Conservation (phyloP, 225 moss, liverwort and hornwort genomes). For the Bryoerythrophyllum caledonicum region DNA sequence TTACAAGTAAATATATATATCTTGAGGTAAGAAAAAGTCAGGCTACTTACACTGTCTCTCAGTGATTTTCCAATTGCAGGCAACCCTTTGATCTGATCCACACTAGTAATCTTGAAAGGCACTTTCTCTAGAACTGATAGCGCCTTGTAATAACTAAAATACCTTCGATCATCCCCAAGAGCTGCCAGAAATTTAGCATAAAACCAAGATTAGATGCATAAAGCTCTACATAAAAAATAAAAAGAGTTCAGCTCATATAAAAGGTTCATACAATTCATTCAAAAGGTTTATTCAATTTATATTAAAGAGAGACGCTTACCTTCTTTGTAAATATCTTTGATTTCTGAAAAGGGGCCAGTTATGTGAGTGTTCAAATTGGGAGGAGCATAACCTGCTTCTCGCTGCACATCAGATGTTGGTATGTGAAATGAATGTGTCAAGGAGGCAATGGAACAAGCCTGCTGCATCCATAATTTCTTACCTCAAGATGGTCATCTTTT, state of each 20-base stretch:
- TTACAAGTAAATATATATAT: neutral
- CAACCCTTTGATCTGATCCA: slow-evolving; percentile 81
- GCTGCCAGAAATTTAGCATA: slow-evolving; percentile 43
- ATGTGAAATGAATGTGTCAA: neutral
- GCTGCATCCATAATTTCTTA: neutral
- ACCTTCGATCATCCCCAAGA: slow-evolving; percentile 81
- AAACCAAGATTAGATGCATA: neutral
- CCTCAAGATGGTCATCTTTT: slow-evolving; percentile 24
- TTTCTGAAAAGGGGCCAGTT: slow-evolving; percentile 79
- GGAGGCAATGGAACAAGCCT: neutral
- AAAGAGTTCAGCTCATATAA: too few species aligned
- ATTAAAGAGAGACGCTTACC: slow-evolving; percentile 38
- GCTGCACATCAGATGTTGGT: slow-evolving; percentile 30
- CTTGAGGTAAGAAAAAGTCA: neutral
- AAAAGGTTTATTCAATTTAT: too few species aligned
- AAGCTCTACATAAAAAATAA: neutral
- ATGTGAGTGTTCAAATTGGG: slow-evolving; percentile 81
- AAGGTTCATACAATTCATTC: neutral
- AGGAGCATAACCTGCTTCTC: slow-evolving; percentile 54
- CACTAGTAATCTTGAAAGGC: slow-evolving; percentile 75
- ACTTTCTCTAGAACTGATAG: slow-evolving; percentile 85
- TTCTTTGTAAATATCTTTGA: slow-evolving; percentile 74
- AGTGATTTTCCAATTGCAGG: slow-evolving; percentile 83
- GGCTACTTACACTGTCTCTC: slow-evolving; percentile 66
- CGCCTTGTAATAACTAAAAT: slow-evolving; percentile 88